Percentiles rank a stretch among this genome's conserved stretches.
Conservation (phyloP, 768 basidiomycete species). For the Hirschioporus abietinus region DNA sequence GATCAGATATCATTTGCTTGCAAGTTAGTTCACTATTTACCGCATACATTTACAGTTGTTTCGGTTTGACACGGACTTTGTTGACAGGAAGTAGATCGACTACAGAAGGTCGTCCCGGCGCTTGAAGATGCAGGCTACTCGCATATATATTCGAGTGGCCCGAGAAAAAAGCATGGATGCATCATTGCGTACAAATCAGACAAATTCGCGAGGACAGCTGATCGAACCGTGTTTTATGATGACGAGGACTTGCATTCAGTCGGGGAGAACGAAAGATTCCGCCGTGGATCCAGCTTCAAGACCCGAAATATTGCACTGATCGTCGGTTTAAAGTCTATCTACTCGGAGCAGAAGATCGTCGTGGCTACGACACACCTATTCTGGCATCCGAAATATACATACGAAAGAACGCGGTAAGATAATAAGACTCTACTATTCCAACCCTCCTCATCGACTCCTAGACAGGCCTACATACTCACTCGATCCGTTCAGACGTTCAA, state of each 20-base stretch:
- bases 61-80: slow-evolving; percentile 5
- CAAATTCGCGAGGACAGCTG: slow-evolving; percentile 40
- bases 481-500: slow-evolving; percentile 57
- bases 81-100: slow-evolving; percentile 78
- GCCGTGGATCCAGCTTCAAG: slow-evolving; percentile 53
- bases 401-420: slow-evolving; percentile 71
- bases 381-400: slow-evolving; percentile 88
- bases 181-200: slow-evolving; percentile 67
- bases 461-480: slow-evolving; percentile 74
- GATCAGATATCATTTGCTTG: slow-evolving; percentile 81
- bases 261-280: slow-evolving; percentile 24
- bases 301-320: slow-evolving; percentile 82
- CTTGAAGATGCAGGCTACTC: slow-evolving; percentile 62
- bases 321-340: slow-evolving; percentile 52
- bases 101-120: slow-evolving; percentile 65
- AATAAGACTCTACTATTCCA: neutral
- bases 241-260: slow-evolving; percentile 44
- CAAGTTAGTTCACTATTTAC: slow-evolving; percentile 47
- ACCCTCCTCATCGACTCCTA: slow-evolving; percentile 21
- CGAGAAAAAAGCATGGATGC: slow-evolving; percentile 79
- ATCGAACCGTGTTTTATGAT: slow-evolving; percentile 64
- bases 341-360: slow-evolving; percentile 42
- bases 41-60: slow-evolving; percentile 2
- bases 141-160: slow-evolving; percentile 62
- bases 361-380: slow-evolving; percentile 91